Evolutionary conservation across 495 filamentous ascomycete genomes (phyloP).

Genomic region (Hyaloscypha variabilis): DNA sequence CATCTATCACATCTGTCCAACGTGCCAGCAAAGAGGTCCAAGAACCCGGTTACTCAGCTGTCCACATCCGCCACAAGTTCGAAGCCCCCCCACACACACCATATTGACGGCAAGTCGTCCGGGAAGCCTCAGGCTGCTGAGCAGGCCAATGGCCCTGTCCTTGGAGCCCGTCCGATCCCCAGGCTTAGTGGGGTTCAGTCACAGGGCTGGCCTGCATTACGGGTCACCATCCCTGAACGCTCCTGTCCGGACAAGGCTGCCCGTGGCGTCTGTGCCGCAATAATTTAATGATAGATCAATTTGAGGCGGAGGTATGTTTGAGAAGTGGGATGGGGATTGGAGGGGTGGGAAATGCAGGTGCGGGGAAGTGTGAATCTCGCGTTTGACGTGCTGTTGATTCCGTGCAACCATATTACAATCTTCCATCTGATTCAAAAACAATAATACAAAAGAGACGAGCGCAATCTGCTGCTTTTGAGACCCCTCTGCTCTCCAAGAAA

Average conservation of each 20-base stretch:
- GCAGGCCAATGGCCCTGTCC: background rate
- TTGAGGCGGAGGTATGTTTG: background rate
- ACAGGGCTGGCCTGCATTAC: background rate
- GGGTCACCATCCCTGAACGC: background rate
- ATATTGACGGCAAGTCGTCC: background rate
- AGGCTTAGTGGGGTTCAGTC: background rate
- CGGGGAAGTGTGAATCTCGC: too few species aligned
- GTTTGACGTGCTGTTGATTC: too few species aligned
- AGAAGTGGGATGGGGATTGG: too few species aligned
- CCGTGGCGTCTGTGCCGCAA: background rate
- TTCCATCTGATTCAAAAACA: too few species aligned
- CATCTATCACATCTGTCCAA: background rate
- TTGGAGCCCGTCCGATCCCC: too few species aligned
- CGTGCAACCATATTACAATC: too few species aligned
- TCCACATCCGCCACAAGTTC: background rate
- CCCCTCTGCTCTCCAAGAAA: too few species aligned
- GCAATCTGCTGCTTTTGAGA: too few species aligned
- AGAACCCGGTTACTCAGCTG: background rate
- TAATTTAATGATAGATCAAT: too few species aligned
- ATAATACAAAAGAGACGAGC: too few species aligned
- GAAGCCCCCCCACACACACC: too few species aligned
- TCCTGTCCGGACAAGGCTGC: background rate
- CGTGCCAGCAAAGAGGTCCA: background rate
- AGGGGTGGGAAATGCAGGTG: too few species aligned
- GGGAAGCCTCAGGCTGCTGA: background rate